These are phyloP conservation scores for Melaleuca alternifolia DNA, from an alignment of 345 rosid genomes.

Conservation along the genomic window DNA sequence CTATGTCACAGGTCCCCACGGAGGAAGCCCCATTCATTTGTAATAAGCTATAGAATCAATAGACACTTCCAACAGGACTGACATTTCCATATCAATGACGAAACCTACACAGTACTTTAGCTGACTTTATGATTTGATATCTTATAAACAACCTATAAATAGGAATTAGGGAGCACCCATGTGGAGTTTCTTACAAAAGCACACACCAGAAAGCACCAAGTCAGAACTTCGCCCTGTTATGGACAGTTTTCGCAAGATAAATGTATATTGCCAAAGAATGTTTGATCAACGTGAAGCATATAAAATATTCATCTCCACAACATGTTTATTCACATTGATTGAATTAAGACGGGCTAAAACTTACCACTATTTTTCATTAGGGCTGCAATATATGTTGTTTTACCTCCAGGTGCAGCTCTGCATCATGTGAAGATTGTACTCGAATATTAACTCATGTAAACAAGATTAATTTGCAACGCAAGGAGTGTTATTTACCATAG, in stretches of 20 bases:
- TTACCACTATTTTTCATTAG: conserved; percentile 57
- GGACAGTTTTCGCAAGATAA: neutral
- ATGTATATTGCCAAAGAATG: neutral
- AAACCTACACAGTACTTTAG: neutral
- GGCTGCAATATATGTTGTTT: conserved; percentile 40
- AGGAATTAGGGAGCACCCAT: neutral
- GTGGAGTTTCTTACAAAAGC: neutral
- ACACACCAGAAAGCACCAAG: neutral
- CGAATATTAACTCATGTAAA: neutral
- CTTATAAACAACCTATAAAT: neutral
- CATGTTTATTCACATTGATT: neutral
- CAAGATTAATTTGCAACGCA: neutral
- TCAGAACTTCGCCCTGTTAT: neutral
- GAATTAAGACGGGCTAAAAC: neutral
- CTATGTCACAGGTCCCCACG: neutral
- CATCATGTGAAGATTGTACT: conserved; percentile 11
- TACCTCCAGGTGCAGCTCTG: conserved; percentile 93
- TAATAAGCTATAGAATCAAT: neutral
- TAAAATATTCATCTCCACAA: neutral
- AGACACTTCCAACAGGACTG: neutral
- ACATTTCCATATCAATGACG: neutral
- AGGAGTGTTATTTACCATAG: neutral
- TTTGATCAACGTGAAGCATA: neutral
- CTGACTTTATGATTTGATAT: neutral
- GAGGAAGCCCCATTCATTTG: neutral